phyloP scores from a whole-genome alignment of 306 rosid genomes.

The Lotus japonicus region DNA sequence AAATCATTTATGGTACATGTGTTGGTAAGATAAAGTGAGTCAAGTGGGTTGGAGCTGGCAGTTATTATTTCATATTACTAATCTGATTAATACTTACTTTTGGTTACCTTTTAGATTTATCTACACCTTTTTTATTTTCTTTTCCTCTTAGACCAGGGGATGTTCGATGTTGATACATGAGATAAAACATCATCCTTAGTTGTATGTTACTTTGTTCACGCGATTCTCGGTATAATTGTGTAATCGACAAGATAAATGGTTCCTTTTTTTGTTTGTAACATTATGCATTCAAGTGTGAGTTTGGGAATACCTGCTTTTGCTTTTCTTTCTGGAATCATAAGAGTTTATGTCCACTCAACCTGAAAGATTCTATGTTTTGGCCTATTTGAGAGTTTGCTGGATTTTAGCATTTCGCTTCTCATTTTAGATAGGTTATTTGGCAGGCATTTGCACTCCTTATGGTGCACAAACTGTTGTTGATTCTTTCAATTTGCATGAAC shows the following conservation, averaged over 20 bases:
- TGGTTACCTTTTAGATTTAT: background rate
- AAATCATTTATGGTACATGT: background rate
- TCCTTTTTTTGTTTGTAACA: background rate
- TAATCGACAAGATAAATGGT: background rate
- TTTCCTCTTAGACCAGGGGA: background rate
- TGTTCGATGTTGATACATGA: background rate
- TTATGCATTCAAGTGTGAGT: background rate
- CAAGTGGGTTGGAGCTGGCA: background rate
- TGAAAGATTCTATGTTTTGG: background rate
- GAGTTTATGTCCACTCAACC: background rate
- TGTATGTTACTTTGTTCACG: background rate
- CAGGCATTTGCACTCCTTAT: constrained; percentile 1
- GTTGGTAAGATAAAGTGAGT: background rate
- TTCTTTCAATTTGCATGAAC: constrained; percentile 1
- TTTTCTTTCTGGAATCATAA: background rate
- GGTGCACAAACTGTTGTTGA: background rate
- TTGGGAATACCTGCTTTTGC: background rate
- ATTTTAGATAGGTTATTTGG: background rate
- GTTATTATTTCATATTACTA: background rate
- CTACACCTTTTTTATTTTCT: background rate
- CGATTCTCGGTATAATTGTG: too few species aligned
- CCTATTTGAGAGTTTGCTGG: background rate
- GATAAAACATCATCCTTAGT: background rate
- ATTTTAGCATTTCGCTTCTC: background rate
- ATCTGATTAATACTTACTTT: background rate